Percentiles rank a stretch among this genome's conserved stretches.
These are phyloP conservation scores for Alternaria brassicae DNA, from an alignment of 2,329 filamentous ascomycete species.

Conservation along the genomic window DNA sequence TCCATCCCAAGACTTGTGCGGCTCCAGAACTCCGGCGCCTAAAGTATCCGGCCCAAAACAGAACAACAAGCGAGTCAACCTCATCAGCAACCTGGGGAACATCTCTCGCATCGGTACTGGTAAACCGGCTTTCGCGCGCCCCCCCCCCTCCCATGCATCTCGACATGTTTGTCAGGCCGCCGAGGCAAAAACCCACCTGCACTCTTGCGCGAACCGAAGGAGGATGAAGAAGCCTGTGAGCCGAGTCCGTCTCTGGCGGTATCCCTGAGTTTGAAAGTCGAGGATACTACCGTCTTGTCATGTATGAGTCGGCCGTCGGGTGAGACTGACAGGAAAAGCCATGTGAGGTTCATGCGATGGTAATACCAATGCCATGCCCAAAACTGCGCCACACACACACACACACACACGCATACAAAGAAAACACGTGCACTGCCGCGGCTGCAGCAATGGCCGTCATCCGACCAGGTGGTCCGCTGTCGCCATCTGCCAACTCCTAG, in stretches of 20 bases:
- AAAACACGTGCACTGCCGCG: conserved; percentile 2
- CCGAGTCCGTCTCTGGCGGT: background rate
- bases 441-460: background rate
- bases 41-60: background rate
- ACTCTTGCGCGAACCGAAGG: conserved; percentile 7
- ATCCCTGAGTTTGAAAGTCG: background rate
- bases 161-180: conserved; percentile 8
- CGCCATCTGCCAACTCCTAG: background rate
- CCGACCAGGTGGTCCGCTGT: background rate
- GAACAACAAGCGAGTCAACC: conserved; percentile 14
- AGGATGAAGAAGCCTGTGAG: conserved; percentile 5
- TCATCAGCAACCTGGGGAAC: conserved; percentile 10
- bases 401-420: background rate
- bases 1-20: conserved; percentile 13
- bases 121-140: conserved; percentile 10
- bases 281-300: background rate
- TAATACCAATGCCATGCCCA: background rate
- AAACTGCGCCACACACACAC: background rate
- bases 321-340: background rate
- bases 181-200: conserved; percentile 12
- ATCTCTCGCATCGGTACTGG: conserved; percentile 11
- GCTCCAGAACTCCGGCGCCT: conserved; percentile 13
- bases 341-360: background rate
- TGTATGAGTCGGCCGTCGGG: background rate
- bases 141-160: conserved; percentile 4